Conservation (phyloP, 345 rosid genomes). For the Eucalyptus curtisii region DNA sequence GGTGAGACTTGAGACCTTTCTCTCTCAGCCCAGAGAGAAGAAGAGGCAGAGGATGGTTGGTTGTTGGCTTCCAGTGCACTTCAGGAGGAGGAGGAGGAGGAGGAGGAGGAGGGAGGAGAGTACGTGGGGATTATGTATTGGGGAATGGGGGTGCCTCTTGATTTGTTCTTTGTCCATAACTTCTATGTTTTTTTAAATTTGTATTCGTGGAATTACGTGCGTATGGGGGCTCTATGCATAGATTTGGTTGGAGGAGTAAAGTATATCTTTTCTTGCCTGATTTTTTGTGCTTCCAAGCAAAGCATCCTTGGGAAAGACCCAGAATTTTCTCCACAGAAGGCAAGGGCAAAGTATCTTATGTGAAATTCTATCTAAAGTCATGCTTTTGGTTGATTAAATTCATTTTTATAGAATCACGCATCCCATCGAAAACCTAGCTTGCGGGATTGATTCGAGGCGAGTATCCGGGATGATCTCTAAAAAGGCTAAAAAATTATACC, state of each 20-base stretch:
- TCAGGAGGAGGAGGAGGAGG: background rate
- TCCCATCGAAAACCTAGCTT: background rate
- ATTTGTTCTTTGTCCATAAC: background rate
- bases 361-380: background rate
- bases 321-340: background rate
- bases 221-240: background rate
- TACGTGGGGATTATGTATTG: background rate
- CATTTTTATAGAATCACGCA: background rate
- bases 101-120: background rate
- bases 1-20: background rate
- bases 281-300: constrained; percentile 29
- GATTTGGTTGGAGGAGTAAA: background rate
- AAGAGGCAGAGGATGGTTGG: background rate
- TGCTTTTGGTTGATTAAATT: background rate
- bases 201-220: background rate
- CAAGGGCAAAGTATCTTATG: background rate
- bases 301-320: constrained; percentile 1
- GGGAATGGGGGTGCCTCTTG: background rate
- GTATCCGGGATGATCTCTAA: fast-evolving
- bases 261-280: background rate
- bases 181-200: background rate
- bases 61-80: constrained; percentile 35
- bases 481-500: background rate
- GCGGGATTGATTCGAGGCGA: background rate
- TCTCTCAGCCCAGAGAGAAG: background rate